phyloP scores from a whole-genome alignment of 176 grass and related monocot genomes.

The Triticum urartu region DNA sequence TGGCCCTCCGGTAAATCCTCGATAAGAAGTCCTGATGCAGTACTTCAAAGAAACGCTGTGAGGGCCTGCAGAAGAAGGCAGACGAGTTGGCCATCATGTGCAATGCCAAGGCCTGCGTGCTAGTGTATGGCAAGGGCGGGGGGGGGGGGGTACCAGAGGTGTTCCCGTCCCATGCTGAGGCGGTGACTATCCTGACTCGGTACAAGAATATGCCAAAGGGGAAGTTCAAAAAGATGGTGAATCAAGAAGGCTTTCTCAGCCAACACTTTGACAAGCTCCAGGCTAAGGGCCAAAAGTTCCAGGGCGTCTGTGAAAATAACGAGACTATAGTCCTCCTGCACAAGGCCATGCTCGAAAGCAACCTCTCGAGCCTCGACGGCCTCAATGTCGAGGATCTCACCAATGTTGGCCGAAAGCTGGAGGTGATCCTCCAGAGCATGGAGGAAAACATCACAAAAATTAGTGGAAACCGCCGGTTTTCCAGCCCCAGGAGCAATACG shows the following conservation, averaged over 20 bases:
- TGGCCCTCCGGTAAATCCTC: constrained; percentile 18
- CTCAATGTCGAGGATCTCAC: not conserved
- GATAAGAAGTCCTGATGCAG: not conserved
- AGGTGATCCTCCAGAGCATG: not conserved
- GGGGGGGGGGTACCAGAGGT: not conserved
- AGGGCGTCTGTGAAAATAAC: not conserved
- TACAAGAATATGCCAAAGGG: constrained; percentile 30
- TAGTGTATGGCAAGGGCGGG: constrained; percentile 25
- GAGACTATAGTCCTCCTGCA: constrained; percentile 4
- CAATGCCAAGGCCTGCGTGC: not conserved
- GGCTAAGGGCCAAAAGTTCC: not conserved
- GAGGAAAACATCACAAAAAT: not conserved
- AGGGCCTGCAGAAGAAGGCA: constrained; percentile 30
- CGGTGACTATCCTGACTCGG: not conserved
- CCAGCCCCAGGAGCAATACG: no score
- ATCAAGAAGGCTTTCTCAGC: constrained; percentile 30
- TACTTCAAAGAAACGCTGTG: constrained; percentile 19
- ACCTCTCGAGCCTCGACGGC: not conserved
- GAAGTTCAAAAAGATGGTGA: constrained; percentile 21
- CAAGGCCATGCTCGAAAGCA: not conserved
- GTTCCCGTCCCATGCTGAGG: not conserved
- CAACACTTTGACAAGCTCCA: constrained; percentile 5
- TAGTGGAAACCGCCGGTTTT: not conserved
- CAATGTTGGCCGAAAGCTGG: not conserved
- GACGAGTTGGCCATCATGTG: constrained; percentile 21